phyloP scores from a whole-genome alignment of 2,329 filamentous ascomycete genomes.

The Corinectria fuckeliana region DNA sequence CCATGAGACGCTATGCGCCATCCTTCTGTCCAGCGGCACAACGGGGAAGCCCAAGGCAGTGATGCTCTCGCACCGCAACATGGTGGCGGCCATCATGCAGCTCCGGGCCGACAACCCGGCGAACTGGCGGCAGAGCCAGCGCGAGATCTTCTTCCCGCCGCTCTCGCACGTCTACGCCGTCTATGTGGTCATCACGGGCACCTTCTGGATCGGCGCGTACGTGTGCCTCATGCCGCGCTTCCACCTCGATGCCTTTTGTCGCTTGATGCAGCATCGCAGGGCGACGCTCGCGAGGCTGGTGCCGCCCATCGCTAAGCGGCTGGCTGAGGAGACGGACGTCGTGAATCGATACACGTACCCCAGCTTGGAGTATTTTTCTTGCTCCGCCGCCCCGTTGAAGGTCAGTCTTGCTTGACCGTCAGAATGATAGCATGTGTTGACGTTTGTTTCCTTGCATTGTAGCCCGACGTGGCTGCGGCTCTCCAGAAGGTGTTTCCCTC shows the following conservation, averaged over 20 bases:
- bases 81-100: neutral
- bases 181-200: neutral
- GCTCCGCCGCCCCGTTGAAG: neutral
- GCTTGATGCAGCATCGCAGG: neutral
- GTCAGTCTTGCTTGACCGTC: no score
- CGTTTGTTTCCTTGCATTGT: no score
- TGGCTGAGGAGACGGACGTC: neutral
- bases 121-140: neutral
- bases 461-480: no score
- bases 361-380: neutral
- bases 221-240: conserved; percentile 7
- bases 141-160: neutral
- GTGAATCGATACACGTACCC: neutral
- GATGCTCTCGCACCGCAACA: conserved; percentile 7
- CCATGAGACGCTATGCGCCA: neutral
- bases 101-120: neutral
- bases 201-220: neutral
- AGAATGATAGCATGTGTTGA: neutral
- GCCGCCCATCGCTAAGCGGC: neutral
- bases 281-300: neutral
- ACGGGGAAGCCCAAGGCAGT: neutral
- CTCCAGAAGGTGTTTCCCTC: no score
- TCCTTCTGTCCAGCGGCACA: neutral
- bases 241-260: neutral
- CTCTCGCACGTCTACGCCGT: neutral